Evolutionary conservation across 2,329 filamentous ascomycete genomes (phyloP), one percentile per base, ranked within the genome.

Genomic region (Monosporascus cannonballus): DNA sequence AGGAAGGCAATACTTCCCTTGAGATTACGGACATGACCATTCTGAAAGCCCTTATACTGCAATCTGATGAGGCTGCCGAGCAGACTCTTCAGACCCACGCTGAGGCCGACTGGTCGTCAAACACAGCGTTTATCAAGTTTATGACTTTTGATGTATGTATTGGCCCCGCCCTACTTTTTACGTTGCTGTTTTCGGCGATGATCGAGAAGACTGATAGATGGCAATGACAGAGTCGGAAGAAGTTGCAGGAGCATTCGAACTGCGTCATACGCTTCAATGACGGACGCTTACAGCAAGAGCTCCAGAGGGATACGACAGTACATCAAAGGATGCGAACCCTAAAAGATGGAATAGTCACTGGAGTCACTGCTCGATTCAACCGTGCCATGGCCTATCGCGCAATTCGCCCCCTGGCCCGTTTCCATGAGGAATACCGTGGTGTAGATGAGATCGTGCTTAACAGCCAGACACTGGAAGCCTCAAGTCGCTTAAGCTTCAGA

Each of bases 31-130:
- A 60, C 37, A 79, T 83, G 77, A 75, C 77, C 58, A 76, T 80
- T 14, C 69, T 71, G 25, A 79, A 80, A 69, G 75, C 80, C 47
- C 66, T 85, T 50, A 79, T 84, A 54, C 36, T 55, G 22, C 45
- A 46, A 20, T 73, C 74, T 3, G 48, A 53, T n/a, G n/a, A n/a
- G n/a, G 55, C 49, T 22, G 17, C 50, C n/a, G 27, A 57, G 18
- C 76, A 80, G 63, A 71, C 76, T 56, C 61, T 80, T 41, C 74
- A 78, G 59, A 68, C 77, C 20, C 75, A 78, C 59, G 76, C 73
- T 45, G 74, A 71, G 34, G 76, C 73, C 22, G 74, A 80, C 54
- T 65, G 61, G 57, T 38, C 15, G n/a, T 17, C 76, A 22, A 73
- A 77, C 51, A 64, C n/a, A n/a, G n/a, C n/a, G n/a, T n/a, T n/a